Base-by-base conservation (phyloP, 192 early-diverging fungal genomes). In the Podila horticola region DNA sequence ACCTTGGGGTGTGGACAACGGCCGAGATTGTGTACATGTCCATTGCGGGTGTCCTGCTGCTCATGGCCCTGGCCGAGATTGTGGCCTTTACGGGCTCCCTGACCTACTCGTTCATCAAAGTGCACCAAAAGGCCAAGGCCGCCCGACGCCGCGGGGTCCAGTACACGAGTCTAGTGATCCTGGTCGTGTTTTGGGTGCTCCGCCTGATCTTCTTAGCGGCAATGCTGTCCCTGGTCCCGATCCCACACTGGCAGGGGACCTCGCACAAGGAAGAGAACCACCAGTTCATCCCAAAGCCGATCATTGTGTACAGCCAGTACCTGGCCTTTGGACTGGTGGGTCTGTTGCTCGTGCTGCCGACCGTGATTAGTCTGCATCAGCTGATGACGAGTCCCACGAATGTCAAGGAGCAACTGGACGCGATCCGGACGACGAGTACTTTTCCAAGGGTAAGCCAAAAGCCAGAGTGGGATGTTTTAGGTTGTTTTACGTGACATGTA, bases 1-100 rank as follows among this genome's bases (percentile, higher is more conserved):
- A 10, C 52, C 92, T 22, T 59, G 57, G 12, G 1, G 38, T 58
- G 36, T 70, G 69, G 69, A 70, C 69, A 2, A 70, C 69, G 13
- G 48, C 36, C 29, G 69, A 70, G 48, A 70, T 70, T 38, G 60
- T 70, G 7, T 70, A 70, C 48, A 33, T 60, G 29, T 61, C 69
- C 15, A 70, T 70, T 11, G 34, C 59, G 1, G 69, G 69, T 38
- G 48, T 62, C 4, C 59, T 70, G 11, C n/a, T 70, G 2, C 31
- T 22, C 41, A 70, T 70, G 69, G 69, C 69, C 20, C 29, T 70
- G 3, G 69, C 69, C 10, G 69, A 70, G 41, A 70, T 70, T 51
- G 13, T 70, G 26, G 36, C 59, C 51, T 48, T 62, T n/a, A 70
- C 69, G 28, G 58, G 69, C 7, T 62, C 69, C n/a, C 69, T 70